phyloP scores from a whole-genome alignment of 108 stramenopile species.

The Fistulifera solaris region DNA sequence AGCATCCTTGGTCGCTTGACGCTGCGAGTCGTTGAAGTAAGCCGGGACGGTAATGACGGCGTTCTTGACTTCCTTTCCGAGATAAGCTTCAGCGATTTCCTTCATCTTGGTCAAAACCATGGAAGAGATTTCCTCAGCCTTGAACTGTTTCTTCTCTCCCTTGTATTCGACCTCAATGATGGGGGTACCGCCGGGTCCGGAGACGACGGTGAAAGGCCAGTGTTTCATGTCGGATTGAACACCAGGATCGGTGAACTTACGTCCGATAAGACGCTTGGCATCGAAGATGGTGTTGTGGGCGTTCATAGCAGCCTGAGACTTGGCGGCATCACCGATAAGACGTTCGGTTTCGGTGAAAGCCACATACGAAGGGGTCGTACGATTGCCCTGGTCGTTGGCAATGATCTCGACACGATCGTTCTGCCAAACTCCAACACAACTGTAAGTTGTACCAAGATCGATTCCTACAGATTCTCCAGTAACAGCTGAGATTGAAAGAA shows the following conservation, averaged over 20 bases:
- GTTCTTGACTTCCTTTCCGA: conserved; percentile 98
- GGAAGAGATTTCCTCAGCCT: conserved; percentile 97
- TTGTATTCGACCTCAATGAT: conserved; percentile 95
- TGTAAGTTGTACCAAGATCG: conserved; percentile 92
- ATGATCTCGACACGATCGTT: conserved; percentile 99
- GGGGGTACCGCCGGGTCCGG: conserved; percentile 89
- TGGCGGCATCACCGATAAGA: conserved; percentile 93
- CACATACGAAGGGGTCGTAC: conserved; percentile 98
- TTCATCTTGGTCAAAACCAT: conserved; percentile 99
- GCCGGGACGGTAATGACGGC: conserved; percentile 88
- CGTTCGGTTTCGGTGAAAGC: conserved; percentile 95
- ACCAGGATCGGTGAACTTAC: conserved; percentile 88
- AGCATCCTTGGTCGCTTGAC: conserved; percentile 84
- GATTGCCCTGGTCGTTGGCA: conserved; percentile 99
- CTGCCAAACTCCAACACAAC: conserved; percentile 98
- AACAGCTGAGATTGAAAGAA: not conserved
- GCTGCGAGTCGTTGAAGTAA: conserved; percentile 86
- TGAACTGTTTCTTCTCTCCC: conserved; percentile 97
- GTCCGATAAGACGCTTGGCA: conserved; percentile 97
- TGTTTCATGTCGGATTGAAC: conserved; percentile 98
- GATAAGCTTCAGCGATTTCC: conserved; percentile 98
- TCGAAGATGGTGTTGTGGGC: conserved; percentile 97
- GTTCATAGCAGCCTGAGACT: conserved; percentile 98
- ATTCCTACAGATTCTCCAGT: conserved; percentile 58
- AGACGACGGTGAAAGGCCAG: conserved; percentile 94